Evolutionary conservation across 1,139 yeast genomes (phyloP).

Genomic region (Wickerhamiella pararugosa): DNA sequence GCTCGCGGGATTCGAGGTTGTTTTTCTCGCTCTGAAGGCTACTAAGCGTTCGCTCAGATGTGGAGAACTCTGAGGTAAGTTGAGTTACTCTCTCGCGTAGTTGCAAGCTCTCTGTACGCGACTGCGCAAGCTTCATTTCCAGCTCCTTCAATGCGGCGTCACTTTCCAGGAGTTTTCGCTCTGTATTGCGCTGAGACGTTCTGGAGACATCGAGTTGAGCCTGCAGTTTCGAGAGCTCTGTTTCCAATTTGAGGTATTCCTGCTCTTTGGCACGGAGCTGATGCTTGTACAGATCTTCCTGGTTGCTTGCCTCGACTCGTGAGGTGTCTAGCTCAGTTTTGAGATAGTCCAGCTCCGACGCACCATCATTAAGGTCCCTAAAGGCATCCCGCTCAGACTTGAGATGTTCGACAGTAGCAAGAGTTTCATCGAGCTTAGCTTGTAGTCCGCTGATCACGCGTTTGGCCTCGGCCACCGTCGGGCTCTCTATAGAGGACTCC

Average conservation of each 20-base stretch:
- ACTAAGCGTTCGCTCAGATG: too few species aligned
- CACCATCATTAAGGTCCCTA: constrained; percentile 27
- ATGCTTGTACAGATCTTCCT: neutral
- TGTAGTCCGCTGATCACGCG: constrained; percentile 58
- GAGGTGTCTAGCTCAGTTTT: neutral
- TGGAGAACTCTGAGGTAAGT: too few species aligned
- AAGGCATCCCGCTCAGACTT: constrained; percentile 54
- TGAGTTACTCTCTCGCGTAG: too few species aligned
- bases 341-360: neutral
- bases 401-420: constrained; percentile 30
- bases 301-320: constrained; percentile 9
- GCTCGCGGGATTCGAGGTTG: neutral
- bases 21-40: neutral
- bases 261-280: neutral
- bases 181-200: neutral
- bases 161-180: neutral
- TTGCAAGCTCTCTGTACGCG: too few species aligned
- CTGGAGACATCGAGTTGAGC: too few species aligned
- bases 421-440: constrained; percentile 34
- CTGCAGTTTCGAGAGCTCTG: too few species aligned
- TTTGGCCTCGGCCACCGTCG: constrained; percentile 57
- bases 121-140: too few species aligned
- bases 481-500: constrained; percentile 9
- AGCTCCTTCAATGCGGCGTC: neutral
- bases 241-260: too few species aligned